Evolutionary conservation across 495 filamentous ascomycete species (phyloP), one percentile per base, ranked within the genome.

Genomic region (Hypoxylon crocopeplum): DNA sequence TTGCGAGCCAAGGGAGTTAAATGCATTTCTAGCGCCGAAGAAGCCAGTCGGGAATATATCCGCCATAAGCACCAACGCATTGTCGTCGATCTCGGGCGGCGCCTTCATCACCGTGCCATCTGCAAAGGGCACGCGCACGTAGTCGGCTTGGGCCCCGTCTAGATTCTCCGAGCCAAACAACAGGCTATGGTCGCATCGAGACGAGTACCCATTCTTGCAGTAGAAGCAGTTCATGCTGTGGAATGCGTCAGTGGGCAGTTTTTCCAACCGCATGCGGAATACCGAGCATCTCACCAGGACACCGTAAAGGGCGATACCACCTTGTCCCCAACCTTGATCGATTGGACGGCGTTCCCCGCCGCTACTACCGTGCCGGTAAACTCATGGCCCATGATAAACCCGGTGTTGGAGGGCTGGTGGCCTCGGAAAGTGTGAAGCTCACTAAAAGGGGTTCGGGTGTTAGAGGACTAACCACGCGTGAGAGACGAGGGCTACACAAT

Each of bases 371-470:
- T 81, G 16, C 94, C 93, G 6, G 90, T 88, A 64, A 96, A 94
- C 70, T 98, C 88, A 59, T 91, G 88, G 53, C 88, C 88, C 85
- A 83, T 79, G 25, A 84, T 76, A 52, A 79, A 78, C 12, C 74
- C 79, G 0, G 75, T 62, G 1, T 40, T 36, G 0, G 77, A 74
- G 10, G 85, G 78, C 71, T 93, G 87, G 71, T 91, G 83, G 48
- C 92, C 93, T 25, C 94, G 87, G 75, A 88, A 98, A 22, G 88
- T 85, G 74, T 98, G 94, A 38, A 98, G 80, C 62, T 97, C 94
- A 67, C 91, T 96, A 59, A 17, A 25, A 34, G 20, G 41, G 20
- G 44, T 41, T 10, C 10, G 29, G 10, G 13, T 13, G 37, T 48
- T 27, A 40, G 59, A 48, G 25, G 15, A 44, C 21, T 16, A 42